These are phyloP conservation scores for Ganoderma leucocontextum DNA, from an alignment of 1,284 basidiomycete species.

Conservation along the genomic window DNA sequence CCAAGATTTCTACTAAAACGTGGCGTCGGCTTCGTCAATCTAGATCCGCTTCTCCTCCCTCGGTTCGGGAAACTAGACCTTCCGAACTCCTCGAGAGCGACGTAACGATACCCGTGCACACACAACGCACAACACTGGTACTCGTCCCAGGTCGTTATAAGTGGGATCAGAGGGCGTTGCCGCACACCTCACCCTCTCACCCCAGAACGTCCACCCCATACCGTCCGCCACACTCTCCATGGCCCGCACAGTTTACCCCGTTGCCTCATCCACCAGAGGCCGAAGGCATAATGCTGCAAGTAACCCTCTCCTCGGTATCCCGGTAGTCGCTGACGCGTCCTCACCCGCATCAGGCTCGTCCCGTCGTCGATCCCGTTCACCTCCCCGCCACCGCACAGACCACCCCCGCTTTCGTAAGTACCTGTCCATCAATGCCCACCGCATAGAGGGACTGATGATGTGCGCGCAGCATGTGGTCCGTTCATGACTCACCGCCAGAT, in stretches of 20 bases:
- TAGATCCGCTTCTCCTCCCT: neutral
- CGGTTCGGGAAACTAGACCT: neutral
- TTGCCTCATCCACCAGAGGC: neutral
- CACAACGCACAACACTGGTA: neutral
- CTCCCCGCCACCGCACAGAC: neutral
- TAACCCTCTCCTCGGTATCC: conserved; percentile 4
- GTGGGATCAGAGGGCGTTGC: neutral
- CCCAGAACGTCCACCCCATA: neutral
- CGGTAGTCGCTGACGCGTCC: neutral
- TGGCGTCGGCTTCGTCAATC: neutral
- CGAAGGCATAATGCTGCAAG: conserved; percentile 1
- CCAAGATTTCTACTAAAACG: neutral
- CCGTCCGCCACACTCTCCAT: conserved; percentile 7
- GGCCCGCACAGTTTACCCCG: conserved; percentile 8
- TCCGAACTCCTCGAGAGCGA: neutral
- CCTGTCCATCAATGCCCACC: neutral
- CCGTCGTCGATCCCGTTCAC: neutral
- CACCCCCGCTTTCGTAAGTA: conserved; percentile 10
- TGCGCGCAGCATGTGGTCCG: conserved; percentile 8
- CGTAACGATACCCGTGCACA: neutral
- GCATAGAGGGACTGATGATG: conserved; percentile 1
- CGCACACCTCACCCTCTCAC: neutral
- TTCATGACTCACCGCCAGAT: neutral
- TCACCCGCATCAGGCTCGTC: neutral
- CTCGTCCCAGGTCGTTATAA: neutral